Conservation (phyloP, 2,329 filamentous ascomycete genomes). For the Colletotrichum cereale region DNA sequence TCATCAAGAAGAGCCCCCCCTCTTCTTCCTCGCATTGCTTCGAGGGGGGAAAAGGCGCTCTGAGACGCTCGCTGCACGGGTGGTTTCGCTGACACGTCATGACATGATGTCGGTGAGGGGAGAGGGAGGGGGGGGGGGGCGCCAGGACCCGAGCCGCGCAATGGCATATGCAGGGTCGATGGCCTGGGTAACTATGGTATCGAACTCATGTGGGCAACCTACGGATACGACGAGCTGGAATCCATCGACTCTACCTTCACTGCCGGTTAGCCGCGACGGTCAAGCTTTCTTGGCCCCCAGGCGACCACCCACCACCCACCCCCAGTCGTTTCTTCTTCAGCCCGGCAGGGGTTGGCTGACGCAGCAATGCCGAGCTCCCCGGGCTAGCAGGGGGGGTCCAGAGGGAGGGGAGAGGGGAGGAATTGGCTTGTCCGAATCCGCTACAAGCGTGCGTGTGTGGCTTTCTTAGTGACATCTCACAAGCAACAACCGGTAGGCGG, state of each 20-base stretch:
- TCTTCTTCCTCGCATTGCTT: not conserved
- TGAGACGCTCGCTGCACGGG: constrained; percentile 22
- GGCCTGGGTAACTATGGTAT: too few relatives aligned
- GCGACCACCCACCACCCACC: not conserved
- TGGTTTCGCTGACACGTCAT: constrained; percentile 30
- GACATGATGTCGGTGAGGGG: not conserved
- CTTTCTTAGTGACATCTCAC: not conserved
- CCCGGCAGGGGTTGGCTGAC: constrained; percentile 36
- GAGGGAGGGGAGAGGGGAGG: too few relatives aligned
- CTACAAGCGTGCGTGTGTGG: constrained; percentile 1
- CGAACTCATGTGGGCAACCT: too few relatives aligned
- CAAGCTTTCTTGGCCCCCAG: constrained; percentile 33
- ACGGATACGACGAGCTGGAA: not conserved
- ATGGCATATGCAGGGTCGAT: constrained; percentile 19
- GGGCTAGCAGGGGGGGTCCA: constrained; percentile 5
- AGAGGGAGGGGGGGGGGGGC: not conserved
- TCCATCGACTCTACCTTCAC: constrained; percentile 3
- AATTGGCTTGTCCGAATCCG: constrained; percentile 8
- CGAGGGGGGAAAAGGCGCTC: not conserved
- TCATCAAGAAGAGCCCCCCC: not conserved
- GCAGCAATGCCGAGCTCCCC: constrained; percentile 35
- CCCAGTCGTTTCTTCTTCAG: constrained; percentile 12
- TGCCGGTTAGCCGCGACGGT: constrained; percentile 33
- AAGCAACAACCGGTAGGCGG: not conserved
- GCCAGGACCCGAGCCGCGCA: not conserved